Evolutionary conservation across 768 basidiomycete genomes (phyloP), one percentile per base, ranked within the genome.

Genomic region (Podaxis sp.): DNA sequence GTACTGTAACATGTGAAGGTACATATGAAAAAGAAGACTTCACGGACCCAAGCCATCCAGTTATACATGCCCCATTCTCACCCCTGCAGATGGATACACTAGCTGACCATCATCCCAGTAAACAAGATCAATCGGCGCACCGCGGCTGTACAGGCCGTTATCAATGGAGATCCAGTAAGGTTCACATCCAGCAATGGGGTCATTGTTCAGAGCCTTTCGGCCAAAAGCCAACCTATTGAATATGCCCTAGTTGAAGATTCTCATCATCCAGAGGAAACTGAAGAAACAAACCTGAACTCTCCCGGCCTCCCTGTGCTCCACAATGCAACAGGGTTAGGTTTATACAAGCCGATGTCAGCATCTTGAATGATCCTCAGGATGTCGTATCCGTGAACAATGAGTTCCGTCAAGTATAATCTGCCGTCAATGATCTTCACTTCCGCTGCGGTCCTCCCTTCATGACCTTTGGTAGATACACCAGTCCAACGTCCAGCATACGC

Each of bases 301-400:
- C 76, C 69, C 11, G 67, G 65, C 41, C 78, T 70, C 8, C 75
- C 75, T 2, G 78, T 78, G 5, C 70, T 68, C 81, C 79, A 81
- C 1, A 77, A 66, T 11, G 73, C 69, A 8, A 75, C 66, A 50
- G 72, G 64, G 15, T 33, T 51, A 4, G 63, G 50, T 51, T 65
- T 46, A 40, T 66, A 28, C 50, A 59, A 20, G 38, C 41, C 44
- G 55, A 57, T 36, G 51, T 68, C 56, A 24, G 60, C 40, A 28
- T 63, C 61, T 57, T 77, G 75, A 51, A 80, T 64, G 26, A 74
- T 62, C 36, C 55, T 60, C 50, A 82, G 56, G 22, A 81, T 72
- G 55, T 82, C 73, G 13, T 74, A 66, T 17, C 71, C 74, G 15
- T 73, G 68, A 26, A 81, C 68, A 2, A 69, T 41, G 36, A 79